phyloP scores from a whole-genome alignment of 331 rosid species.

The Dryas integrifolia region DNA sequence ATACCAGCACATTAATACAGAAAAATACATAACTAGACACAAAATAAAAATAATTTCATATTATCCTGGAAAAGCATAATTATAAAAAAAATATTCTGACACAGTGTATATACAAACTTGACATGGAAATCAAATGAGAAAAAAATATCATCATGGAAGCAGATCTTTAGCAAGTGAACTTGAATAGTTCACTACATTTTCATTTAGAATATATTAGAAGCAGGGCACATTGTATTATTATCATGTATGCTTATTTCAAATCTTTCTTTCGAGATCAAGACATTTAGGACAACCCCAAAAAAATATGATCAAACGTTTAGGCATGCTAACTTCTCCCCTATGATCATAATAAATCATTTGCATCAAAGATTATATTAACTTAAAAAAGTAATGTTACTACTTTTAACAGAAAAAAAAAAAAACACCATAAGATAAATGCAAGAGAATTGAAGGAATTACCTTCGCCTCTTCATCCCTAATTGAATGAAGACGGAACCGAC shows the following conservation, averaged over 20 bases:
- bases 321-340: not conserved
- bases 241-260: not conserved
- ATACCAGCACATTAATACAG: not conserved
- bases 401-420: not conserved
- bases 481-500: slow-evolving; percentile 36
- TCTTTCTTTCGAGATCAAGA: not conserved
- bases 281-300: no score
- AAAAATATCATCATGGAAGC: not conserved
- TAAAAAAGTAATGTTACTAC: not conserved
- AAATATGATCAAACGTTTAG: no score
- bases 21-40: not conserved
- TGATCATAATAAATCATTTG: not conserved
- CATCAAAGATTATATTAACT: not conserved
- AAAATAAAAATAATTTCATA: not conserved
- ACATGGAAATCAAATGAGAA: not conserved
- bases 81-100: no score
- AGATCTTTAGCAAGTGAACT: not conserved
- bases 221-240: not conserved
- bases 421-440: not conserved
- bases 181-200: not conserved
- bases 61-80: no score
- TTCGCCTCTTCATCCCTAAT: slow-evolving; percentile 36
- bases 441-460: slow-evolving; percentile 3
- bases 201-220: not conserved
- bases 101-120: not conserved